Evolutionary conservation across 495 filamentous ascomycete species (phyloP), one percentile per base, ranked within the genome.

Genomic region (Penicillium turbatum): DNA sequence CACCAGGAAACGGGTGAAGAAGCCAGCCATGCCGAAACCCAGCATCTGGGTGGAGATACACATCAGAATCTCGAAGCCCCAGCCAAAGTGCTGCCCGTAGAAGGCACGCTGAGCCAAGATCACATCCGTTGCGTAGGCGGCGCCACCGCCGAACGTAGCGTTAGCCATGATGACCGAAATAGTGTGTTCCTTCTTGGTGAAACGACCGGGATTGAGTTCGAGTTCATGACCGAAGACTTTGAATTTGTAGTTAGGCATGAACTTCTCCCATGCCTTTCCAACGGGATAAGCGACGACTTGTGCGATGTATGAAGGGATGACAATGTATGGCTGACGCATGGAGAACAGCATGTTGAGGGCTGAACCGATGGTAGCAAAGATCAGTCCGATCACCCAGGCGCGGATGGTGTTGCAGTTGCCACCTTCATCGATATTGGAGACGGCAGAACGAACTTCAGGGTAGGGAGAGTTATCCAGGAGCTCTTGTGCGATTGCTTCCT

Each of bases 161-260:
- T 76, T 76, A 35, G 73, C 72, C 86, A 89, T 89, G 59, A 89
- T 81, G n/a, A 86, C 83, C 31, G 86, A 82, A 43, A 90, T 74
- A 6, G 84, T 73, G 61, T 90, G 87, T 58, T 89, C 86, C 61
- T 90, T 90, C 65, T 87, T 82, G 67, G 85, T 89, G 73, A 87
- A 90, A 6, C 77, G 79, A 1, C 86, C 85, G 0, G 85, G 86
- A 60, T 89, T 89, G 13, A 89, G 66, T 19, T 75, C 78, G 63
- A 75, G 81, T 19, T 72, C 62, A 30, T 75, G 34, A 9, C 85
- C 85, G 52, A 86, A 82, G 15, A 82, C 63, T 32, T 51, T 72
- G 59, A 82, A 74, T 27, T 72, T 69, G 56, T 70, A 72, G 11
- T 67, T 62, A 0, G 87, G 86, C 66, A 85, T 68, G 11, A 68